These are phyloP conservation scores for Ophiostoma angusticollis DNA, from an alignment of 2,329 filamentous ascomycete genomes.

Conservation along the genomic window DNA sequence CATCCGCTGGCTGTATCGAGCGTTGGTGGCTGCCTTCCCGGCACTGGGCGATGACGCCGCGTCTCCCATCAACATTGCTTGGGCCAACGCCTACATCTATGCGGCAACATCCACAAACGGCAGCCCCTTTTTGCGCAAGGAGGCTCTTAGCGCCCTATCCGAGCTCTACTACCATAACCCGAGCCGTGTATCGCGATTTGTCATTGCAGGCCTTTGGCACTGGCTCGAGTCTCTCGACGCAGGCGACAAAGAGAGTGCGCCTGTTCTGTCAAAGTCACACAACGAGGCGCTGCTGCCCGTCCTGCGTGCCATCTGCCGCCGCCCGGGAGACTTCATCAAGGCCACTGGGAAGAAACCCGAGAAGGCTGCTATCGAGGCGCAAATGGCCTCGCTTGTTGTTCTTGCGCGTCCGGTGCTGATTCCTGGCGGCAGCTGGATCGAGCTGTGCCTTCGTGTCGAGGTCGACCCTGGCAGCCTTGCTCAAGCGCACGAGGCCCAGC, in stretches of 20 bases:
- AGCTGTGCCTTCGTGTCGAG: conserved; percentile 65
- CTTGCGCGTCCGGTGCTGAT: conserved; percentile 68
- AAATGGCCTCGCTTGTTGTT: conserved; percentile 66
- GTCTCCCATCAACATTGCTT: conserved; percentile 47
- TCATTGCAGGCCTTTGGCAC: conserved; percentile 65
- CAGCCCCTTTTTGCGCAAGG: conserved; percentile 49
- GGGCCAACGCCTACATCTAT: conserved; percentile 80
- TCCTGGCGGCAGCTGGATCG: conserved; percentile 75
- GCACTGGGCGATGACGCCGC: conserved; percentile 36
- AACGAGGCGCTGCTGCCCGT: conserved; percentile 49
- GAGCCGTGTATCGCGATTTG: conserved; percentile 42
- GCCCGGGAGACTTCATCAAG: conserved; percentile 35
- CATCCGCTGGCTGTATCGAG: conserved; percentile 60
- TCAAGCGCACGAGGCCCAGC: conserved; percentile 44
- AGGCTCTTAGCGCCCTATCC: conserved; percentile 49
- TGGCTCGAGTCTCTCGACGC: conserved; percentile 57
- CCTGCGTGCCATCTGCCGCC: conserved; percentile 50
- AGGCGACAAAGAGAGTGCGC: conserved; percentile 67
- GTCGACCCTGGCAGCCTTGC: conserved; percentile 75
- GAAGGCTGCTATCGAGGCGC: conserved; percentile 43
- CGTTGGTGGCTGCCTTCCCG: conserved; percentile 49
- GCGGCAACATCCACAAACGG: conserved; percentile 52
- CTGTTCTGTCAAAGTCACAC: conserved; percentile 51
- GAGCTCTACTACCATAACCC: conserved; percentile 50
- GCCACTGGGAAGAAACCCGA: conserved; percentile 28